Conservation (phyloP, 805 yeast species). For the Cyberlindnera meyerae region DNA sequence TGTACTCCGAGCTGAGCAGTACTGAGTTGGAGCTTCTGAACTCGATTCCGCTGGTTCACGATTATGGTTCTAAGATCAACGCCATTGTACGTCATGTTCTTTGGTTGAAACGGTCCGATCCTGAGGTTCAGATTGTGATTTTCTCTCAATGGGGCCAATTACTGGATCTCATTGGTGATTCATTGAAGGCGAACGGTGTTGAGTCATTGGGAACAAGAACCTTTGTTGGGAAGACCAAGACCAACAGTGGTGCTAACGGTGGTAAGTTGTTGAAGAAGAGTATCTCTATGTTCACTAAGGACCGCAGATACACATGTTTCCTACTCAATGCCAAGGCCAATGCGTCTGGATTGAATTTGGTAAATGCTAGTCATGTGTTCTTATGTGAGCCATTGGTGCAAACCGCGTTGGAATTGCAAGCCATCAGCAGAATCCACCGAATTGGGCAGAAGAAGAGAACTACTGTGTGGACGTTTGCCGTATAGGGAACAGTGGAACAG, state of each 20-base stretch:
- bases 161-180: slow-evolving; percentile 58
- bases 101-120: slow-evolving; percentile 53
- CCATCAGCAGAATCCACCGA: slow-evolving; percentile 85
- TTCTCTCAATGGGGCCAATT: slow-evolving; percentile 89
- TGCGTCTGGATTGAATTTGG: slow-evolving; percentile 85
- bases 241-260: slow-evolving; percentile 3
- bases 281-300: slow-evolving; percentile 56
- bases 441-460: slow-evolving; percentile 84
- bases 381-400: slow-evolving; percentile 90
- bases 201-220: slow-evolving; percentile 47
- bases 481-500: slow-evolving; percentile 83
- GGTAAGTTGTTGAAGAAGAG: slow-evolving; percentile 22
- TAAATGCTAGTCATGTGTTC: slow-evolving; percentile 90
- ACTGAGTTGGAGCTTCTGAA: slow-evolving; percentile 41
- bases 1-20: slow-evolving; percentile 34
- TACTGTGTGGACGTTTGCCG: slow-evolving; percentile 88
- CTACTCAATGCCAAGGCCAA: slow-evolving; percentile 79
- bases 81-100: slow-evolving; percentile 68
- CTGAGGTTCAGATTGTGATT: slow-evolving; percentile 62
- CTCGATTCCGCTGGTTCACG: slow-evolving; percentile 36
- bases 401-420: slow-evolving; percentile 83
- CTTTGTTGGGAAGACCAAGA: slow-evolving; percentile 6
- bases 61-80: slow-evolving; percentile 85
- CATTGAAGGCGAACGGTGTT: slow-evolving; percentile 57
- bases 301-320: slow-evolving; percentile 70